phyloP scores from a whole-genome alignment of 805 yeast species.

The Metschnikowia cubensis region DNA sequence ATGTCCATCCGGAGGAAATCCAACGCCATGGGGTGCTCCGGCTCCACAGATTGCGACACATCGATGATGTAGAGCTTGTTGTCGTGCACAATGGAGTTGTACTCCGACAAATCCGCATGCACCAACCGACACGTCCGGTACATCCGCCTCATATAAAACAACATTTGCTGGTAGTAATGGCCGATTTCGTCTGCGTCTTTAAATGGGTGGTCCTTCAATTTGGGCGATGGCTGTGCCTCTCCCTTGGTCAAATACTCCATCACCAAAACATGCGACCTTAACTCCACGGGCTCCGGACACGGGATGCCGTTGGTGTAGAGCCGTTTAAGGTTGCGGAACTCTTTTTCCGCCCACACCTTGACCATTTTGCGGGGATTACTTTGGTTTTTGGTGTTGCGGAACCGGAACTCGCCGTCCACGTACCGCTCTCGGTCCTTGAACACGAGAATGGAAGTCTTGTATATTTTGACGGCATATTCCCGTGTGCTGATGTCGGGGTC shows the following conservation, averaged over 20 bases:
- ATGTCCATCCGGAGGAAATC: constrained; percentile 97
- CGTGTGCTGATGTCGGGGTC: constrained; percentile 31
- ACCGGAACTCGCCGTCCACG: constrained; percentile 93
- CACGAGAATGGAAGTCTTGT: constrained; percentile 94
- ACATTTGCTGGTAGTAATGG: constrained; percentile 68
- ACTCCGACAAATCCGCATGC: constrained; percentile 96
- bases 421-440: constrained; percentile 95
- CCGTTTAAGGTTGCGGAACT: constrained; percentile 87
- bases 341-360: constrained; percentile 97
- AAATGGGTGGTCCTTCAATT: constrained; percentile 78
- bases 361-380: constrained; percentile 97
- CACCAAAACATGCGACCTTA: constrained; percentile 84
- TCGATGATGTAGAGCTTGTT: constrained; percentile 81
- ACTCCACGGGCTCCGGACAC: constrained; percentile 89
- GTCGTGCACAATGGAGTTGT: constrained; percentile 83
- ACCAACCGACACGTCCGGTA: constrained; percentile 86
- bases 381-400: constrained; percentile 76
- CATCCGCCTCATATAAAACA: constrained; percentile 80
- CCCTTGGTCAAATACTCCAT: constrained; percentile 87
- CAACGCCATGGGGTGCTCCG: constrained; percentile 94
- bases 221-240: constrained; percentile 87
- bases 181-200: constrained; percentile 61
- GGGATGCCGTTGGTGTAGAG: constrained; percentile 75
- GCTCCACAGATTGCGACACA: constrained; percentile 96
- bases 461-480: constrained; percentile 87